Evolutionary conservation across 345 rosid genomes (phyloP).

Genomic region (Moricandia arvensis): DNA sequence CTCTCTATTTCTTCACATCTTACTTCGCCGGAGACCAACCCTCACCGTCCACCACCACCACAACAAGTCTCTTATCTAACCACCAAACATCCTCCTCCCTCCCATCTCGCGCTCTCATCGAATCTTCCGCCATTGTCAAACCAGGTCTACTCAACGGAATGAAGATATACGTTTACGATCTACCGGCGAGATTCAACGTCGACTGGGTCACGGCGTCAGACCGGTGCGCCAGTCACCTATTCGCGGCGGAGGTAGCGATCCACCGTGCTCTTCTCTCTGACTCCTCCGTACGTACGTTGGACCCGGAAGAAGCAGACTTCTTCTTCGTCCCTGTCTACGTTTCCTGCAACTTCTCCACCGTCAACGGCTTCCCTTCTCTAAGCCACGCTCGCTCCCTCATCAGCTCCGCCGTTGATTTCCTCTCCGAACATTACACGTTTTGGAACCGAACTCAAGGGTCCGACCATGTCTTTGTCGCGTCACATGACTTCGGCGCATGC

Average conservation of each 20-base stretch:
- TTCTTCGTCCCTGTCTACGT: slow-evolving; percentile 96
- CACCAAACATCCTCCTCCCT: slow-evolving; percentile 46
- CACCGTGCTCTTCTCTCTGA: slow-evolving; percentile 55
- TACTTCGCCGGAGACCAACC: slow-evolving; percentile 57
- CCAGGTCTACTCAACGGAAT: slow-evolving; percentile 53
- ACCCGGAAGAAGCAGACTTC: slow-evolving; percentile 84
- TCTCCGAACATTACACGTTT: slow-evolving; percentile 56
- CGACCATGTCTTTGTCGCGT: slow-evolving; percentile 89
- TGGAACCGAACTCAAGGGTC: slow-evolving; percentile 85
- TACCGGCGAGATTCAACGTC: slow-evolving; percentile 66
- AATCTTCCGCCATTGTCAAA: slow-evolving; percentile 41
- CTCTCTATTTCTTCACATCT: slow-evolving; percentile 72
- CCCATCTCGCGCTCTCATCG: slow-evolving; percentile 74
- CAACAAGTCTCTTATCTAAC: slow-evolving; percentile 40
- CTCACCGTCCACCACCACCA: slow-evolving; percentile 24
- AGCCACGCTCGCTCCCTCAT: slow-evolving; percentile 82
- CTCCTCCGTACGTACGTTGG: slow-evolving; percentile 59
- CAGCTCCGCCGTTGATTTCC: slow-evolving; percentile 57
- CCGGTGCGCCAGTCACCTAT: slow-evolving; percentile 76
- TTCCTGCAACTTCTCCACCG: slow-evolving; percentile 86
- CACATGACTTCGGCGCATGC: slow-evolving; percentile 94
- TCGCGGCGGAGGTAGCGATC: slow-evolving; percentile 93
- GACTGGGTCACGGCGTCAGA: slow-evolving; percentile 72
- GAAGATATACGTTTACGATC: slow-evolving; percentile 78
- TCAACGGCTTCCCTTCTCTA: slow-evolving; percentile 87